Conservation (phyloP, 768 basidiomycete genomes). For the Suillus luteus region DNA sequence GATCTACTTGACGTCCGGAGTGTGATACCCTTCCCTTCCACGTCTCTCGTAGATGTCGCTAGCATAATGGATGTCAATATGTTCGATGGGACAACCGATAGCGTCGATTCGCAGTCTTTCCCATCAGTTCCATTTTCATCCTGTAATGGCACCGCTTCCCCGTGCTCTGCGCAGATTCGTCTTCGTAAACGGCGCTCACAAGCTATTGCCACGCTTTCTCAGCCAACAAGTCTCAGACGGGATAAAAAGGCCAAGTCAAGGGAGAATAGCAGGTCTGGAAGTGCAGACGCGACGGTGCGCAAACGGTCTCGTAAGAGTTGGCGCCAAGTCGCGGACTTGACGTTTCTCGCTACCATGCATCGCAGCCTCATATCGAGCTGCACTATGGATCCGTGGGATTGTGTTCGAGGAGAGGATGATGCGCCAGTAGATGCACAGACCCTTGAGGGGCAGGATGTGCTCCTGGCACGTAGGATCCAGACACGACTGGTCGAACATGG, state of each 20-base stretch:
- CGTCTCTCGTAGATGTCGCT: conserved; percentile 20
- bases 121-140: conserved; percentile 5
- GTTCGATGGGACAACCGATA: conserved; percentile 28
- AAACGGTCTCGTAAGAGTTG: conserved; percentile 36
- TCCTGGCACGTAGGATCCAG: conserved; percentile 37
- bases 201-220: conserved; percentile 31
- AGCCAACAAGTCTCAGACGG: conserved; percentile 15
- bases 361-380: conserved; percentile 30
- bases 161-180: conserved; percentile 18
- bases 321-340: conserved; percentile 35
- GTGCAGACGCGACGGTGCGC: conserved; percentile 13
- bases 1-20: conserved; percentile 34
- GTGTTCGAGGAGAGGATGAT: conserved; percentile 13
- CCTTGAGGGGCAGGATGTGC: conserved; percentile 33
- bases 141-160: conserved; percentile 11
- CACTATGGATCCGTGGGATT: conserved; percentile 17
- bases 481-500: conserved; percentile 35
- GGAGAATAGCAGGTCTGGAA: conserved; percentile 11
- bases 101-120: conserved; percentile 9
- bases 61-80: conserved; percentile 27
- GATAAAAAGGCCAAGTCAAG: conserved; percentile 5
- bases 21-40: conserved; percentile 41
- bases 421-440: conserved; percentile 12
- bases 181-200: conserved; percentile 38
- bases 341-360: conserved; percentile 40